Percentiles rank a stretch among this genome's conserved stretches.
These are phyloP conservation scores for Suillus alpinus DNA, from an alignment of 768 basidiomycete genomes.

Conservation along the genomic window DNA sequence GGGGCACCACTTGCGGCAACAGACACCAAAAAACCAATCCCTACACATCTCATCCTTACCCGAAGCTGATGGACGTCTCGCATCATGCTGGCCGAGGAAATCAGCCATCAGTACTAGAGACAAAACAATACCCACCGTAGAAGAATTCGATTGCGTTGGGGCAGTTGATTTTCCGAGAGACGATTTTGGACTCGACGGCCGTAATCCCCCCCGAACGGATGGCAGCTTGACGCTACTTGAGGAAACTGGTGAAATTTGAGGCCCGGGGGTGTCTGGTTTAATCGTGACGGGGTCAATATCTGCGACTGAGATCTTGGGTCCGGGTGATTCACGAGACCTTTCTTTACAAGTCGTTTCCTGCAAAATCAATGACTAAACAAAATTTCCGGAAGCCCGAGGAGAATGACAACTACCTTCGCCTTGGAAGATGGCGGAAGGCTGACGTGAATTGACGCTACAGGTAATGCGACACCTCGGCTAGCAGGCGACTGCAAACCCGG, in stretches of 20 bases:
- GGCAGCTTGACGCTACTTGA: not conserved
- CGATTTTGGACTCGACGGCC: not conserved
- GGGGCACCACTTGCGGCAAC: not conserved
- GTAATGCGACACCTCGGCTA: not conserved
- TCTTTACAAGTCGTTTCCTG: not conserved
- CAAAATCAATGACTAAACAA: too few relatives aligned
- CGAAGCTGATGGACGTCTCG: not conserved
- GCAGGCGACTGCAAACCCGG: not conserved
- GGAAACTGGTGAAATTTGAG: not conserved
- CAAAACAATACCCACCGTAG: not conserved
- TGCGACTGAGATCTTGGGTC: not conserved
- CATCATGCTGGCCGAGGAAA: not conserved
- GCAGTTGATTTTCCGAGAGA: not conserved
- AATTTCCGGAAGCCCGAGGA: not conserved
- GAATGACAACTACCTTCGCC: not conserved
- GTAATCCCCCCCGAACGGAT: not conserved
- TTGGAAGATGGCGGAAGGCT: not conserved
- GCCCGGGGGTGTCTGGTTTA: not conserved
- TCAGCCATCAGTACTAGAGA: not conserved
- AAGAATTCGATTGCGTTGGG: not conserved
- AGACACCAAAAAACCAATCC: not conserved
- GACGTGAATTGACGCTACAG: not conserved
- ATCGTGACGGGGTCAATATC: not conserved
- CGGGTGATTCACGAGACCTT: not conserved
- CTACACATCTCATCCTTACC: not conserved